phyloP scores from a whole-genome alignment of 495 filamentous ascomycete species.

The Copromyces sp. region DNA sequence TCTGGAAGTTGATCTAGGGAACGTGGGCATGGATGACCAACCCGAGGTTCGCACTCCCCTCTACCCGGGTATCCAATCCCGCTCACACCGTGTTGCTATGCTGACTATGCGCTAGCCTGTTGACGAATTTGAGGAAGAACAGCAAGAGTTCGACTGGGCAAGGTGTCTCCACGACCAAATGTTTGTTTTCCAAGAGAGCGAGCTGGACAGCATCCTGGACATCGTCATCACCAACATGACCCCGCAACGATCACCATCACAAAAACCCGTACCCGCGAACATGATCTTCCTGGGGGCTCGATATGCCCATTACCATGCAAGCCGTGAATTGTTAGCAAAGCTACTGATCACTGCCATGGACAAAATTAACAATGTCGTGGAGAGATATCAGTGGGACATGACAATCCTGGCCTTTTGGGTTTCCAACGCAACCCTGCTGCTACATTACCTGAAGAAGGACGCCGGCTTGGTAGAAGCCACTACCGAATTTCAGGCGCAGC shows the following conservation, averaged over 20 bases:
- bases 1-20: slow-evolving; percentile 91
- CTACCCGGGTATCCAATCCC: neutral
- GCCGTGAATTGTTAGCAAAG: slow-evolving; percentile 67
- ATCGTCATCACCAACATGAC: slow-evolving; percentile 98
- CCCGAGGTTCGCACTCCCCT: slow-evolving; percentile 57
- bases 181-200: slow-evolving; percentile 97
- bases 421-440: slow-evolving; percentile 86
- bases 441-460: slow-evolving; percentile 97
- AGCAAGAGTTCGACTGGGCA: slow-evolving; percentile 96
- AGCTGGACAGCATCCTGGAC: slow-evolving; percentile 80
- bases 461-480: slow-evolving; percentile 70
- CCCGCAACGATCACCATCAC: slow-evolving; percentile 84
- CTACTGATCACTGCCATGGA: slow-evolving; percentile 83
- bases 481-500: slow-evolving; percentile 79
- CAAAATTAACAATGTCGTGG: slow-evolving; percentile 93
- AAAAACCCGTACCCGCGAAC: slow-evolving; percentile 96
- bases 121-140: slow-evolving; percentile 79
- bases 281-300: slow-evolving; percentile 90
- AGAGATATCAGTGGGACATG: slow-evolving; percentile 97
- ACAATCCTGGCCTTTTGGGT: slow-evolving; percentile 98
- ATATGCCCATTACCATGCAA: slow-evolving; percentile 96
- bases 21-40: slow-evolving; percentile 90
- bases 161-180: slow-evolving; percentile 95
- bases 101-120: slow-evolving; percentile 43
- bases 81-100: slow-evolving; percentile 1